These are phyloP conservation scores for Calonectria ilicicola DNA, from an alignment of 2,329 filamentous ascomycete species.

Conservation along the genomic window DNA sequence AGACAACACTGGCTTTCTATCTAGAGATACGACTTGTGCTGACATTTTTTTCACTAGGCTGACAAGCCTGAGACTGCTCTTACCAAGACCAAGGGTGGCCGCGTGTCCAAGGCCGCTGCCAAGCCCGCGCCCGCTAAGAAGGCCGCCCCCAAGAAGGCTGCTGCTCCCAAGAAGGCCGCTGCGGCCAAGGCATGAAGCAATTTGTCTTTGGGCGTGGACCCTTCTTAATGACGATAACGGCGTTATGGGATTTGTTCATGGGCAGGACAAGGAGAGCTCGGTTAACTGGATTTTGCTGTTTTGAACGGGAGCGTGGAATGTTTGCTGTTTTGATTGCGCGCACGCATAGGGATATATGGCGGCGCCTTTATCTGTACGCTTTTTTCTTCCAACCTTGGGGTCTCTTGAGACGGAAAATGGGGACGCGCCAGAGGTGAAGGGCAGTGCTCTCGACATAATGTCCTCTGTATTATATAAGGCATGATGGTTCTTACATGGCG, in stretches of 20 bases:
- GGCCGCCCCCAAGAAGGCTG: constrained; percentile 58
- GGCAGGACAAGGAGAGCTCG: constrained; percentile 41
- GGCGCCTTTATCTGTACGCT: constrained; percentile 33
- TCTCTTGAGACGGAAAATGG: constrained; percentile 33
- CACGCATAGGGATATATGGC: constrained; percentile 29
- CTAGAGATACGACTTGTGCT: background rate
- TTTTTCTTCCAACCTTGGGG: constrained; percentile 27
- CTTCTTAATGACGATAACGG: constrained; percentile 54
- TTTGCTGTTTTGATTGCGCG: constrained; percentile 39
- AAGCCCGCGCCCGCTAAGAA: constrained; percentile 59
- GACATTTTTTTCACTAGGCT: background rate
- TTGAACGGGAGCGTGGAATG: constrained; percentile 41
- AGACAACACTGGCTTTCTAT: background rate
- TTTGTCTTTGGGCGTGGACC: constrained; percentile 37
- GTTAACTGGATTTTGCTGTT: constrained; percentile 41
- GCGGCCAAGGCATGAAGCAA: constrained; percentile 52
- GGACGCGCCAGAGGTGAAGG: constrained; percentile 31
- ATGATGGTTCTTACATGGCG: constrained; percentile 32
- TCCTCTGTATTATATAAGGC: constrained; percentile 40
- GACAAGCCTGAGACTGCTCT: constrained; percentile 74
- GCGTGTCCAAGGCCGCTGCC: constrained; percentile 78
- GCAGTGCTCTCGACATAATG: constrained; percentile 36
- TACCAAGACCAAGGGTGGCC: constrained; percentile 87
- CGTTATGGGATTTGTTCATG: constrained; percentile 48
- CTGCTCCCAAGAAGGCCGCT: constrained; percentile 60